phyloP scores from a whole-genome alignment of 2,329 filamentous ascomycete species.

The Berkeleyomyces basicola region DNA sequence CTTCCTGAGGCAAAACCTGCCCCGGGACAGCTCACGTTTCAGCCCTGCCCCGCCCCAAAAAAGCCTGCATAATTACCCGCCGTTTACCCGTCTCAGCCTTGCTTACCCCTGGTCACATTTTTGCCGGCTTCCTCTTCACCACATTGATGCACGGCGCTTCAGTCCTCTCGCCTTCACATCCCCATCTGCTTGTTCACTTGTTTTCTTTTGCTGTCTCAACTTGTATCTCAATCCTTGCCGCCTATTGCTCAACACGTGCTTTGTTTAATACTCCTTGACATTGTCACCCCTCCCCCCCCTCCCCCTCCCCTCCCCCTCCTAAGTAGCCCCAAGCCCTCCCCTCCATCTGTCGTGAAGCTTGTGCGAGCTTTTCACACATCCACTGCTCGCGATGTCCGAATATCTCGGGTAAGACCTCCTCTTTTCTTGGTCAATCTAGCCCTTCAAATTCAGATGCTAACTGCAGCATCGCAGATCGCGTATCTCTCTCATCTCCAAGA shows the following conservation, averaged over 20 bases:
- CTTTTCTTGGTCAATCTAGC: slow-evolving; percentile 16
- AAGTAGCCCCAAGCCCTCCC: slow-evolving; percentile 13
- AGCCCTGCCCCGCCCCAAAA: neutral
- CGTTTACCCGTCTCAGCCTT: slow-evolving; percentile 9
- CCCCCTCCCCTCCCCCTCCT: neutral
- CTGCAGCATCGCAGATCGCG: slow-evolving; percentile 45
- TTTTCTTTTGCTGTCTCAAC: slow-evolving; percentile 4
- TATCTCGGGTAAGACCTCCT: slow-evolving; percentile 37
- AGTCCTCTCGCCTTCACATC: neutral
- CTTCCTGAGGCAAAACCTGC: neutral
- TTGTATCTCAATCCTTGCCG: neutral
- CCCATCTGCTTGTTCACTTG: slow-evolving; percentile 1
- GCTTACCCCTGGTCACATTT: neutral
- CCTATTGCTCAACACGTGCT: slow-evolving; percentile 21
- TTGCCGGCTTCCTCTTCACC: neutral
- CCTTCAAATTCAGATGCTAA: slow-evolving; percentile 19
- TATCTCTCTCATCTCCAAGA: slow-evolving; percentile 94
- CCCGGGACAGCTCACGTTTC: neutral
- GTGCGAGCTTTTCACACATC: slow-evolving; percentile 28
- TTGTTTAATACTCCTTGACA: slow-evolving; percentile 18
- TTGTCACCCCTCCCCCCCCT: neutral
- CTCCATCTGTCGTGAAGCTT: slow-evolving; percentile 18
- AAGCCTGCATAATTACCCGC: neutral
- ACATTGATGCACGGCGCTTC: slow-evolving; percentile 1
- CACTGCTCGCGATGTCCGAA: slow-evolving; percentile 35